Evolutionary conservation across 371 early-diverging fungal species (phyloP).

Genomic region (Mortierella sp.): DNA sequence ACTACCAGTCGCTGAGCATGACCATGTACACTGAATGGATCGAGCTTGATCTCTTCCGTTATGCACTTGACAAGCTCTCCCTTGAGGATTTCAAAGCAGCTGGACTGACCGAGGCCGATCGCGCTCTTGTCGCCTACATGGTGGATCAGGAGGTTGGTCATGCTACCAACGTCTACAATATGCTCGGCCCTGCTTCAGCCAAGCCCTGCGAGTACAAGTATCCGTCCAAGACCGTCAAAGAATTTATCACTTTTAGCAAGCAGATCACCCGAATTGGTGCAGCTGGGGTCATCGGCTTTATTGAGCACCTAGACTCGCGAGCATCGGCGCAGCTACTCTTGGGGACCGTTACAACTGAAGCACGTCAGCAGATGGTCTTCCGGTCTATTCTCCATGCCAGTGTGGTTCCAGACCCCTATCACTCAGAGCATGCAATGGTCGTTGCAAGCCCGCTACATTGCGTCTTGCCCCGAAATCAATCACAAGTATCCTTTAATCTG

Average conservation of each 20-base stretch:
- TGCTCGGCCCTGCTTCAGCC: conserved; percentile 9
- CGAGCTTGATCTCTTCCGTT: conserved; percentile 20
- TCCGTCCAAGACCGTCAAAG: conserved; percentile 16
- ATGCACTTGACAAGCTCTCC: conserved; percentile 17
- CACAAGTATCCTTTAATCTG: conserved; percentile 23
- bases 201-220: conserved; percentile 16
- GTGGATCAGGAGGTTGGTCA: conserved; percentile 12
- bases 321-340: conserved; percentile 16
- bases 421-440: conserved; percentile 23
- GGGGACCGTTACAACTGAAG: conserved; percentile 18
- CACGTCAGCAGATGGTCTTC: conserved; percentile 20
- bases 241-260: conserved; percentile 19
- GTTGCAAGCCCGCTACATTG: conserved; percentile 22
- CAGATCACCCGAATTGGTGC: conserved; percentile 9
- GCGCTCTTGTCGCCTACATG: conserved; percentile 16
- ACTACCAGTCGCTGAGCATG: conserved; percentile 11
- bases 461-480: conserved; percentile 15
- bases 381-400: conserved; percentile 23
- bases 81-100: conserved; percentile 12
- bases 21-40: conserved; percentile 14
- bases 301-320: conserved; percentile 20
- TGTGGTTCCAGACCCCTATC: conserved; percentile 19
- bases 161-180: conserved; percentile 12
- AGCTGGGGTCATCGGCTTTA: conserved; percentile 18
- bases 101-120: conserved; percentile 11